Base-by-base conservation (phyloP, 1,139 yeast genomes). In the Saccharomyces hybrid region DNA sequence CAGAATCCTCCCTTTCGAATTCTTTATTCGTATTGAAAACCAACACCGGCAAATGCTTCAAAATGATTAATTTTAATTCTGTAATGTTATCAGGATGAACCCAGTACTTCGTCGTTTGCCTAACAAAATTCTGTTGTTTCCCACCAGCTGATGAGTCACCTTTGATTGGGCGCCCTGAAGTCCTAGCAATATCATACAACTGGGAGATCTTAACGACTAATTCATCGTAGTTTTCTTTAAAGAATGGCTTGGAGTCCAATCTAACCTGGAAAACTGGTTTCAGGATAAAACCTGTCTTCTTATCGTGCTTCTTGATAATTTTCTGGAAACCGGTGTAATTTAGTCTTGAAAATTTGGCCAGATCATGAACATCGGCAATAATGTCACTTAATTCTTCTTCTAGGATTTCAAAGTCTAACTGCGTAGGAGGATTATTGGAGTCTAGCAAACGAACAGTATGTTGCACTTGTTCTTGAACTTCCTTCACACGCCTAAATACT, bases 31-130 rank as follows among this genome's bases (percentile, higher is more conserved):
- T 85, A 68, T 93, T 93, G 79, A 93, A 93, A 42, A 93, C 99
- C 62, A 93, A 79, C 34, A 93, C 99, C 1, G 99, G 99, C 65
- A 93, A 78, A 73, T 93, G 99, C 74, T 93, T 91, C 70, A 93
- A 79, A 60, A 93, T 85, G 61, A 90, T 87, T 68, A 93, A 80
- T 74, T 93, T 93, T 72, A 93, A 80, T 73, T 93, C 99, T n/a
- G 99, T 93, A 68, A 93, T 91, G 71, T 93, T 93, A 73, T 93
- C 99, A 8, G 97, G 97, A 70, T 93, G 99, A 31, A 93, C 98
- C 99, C 99, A 93, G 74, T 93, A 93, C 69, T 93, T 93, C 19
- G 99, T 93, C 19, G 99, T 93, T 73, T 93, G 99, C 73, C 99
- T 85, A 51, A 93, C 98, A 67, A 93, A 93, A 75, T 93, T 95